Percentiles rank a stretch among this genome's conserved stretches.
Conservation (phyloP, 306 rosid genomes). For the Abrus pulchellus region DNA sequence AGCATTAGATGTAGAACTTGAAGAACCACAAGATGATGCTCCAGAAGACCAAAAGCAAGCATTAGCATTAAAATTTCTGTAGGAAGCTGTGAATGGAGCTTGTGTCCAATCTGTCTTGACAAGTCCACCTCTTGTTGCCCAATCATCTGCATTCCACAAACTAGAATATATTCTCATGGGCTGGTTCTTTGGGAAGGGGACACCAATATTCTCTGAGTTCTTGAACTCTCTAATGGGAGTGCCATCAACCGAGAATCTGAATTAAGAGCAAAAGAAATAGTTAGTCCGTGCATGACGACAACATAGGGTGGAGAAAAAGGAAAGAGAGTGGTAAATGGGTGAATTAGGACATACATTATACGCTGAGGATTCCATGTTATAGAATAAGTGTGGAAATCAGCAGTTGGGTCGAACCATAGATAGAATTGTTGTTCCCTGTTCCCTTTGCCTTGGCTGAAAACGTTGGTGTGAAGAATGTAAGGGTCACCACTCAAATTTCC, state of each 20-base stretch:
- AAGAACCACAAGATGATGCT: slow-evolving; percentile 60
- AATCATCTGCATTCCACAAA: slow-evolving; percentile 83
- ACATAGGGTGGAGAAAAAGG: neutral
- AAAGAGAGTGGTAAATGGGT: neutral
- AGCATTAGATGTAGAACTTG: slow-evolving; percentile 41
- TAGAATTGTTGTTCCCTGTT: slow-evolving; percentile 80
- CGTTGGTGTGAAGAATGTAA: slow-evolving; percentile 74
- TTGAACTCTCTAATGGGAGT: slow-evolving; percentile 83
- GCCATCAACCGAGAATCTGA: slow-evolving; percentile 78
- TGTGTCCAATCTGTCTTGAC: slow-evolving; percentile 76
- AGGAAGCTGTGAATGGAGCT: slow-evolving; percentile 81
- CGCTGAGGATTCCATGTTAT: slow-evolving; percentile 72
- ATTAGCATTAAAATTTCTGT: slow-evolving; percentile 66
- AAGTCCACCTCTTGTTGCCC: slow-evolving; percentile 89
- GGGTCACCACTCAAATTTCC: slow-evolving; percentile 83
- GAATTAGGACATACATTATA: slow-evolving; percentile 56
- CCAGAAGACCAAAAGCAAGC: slow-evolving; percentile 68
- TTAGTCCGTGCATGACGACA: neutral
- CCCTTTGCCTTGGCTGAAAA: slow-evolving; percentile 78
- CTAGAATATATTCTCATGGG: slow-evolving; percentile 77
- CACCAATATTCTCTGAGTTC: slow-evolving; percentile 66
- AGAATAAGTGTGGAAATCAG: slow-evolving; percentile 77
- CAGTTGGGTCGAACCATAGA: slow-evolving; percentile 85
- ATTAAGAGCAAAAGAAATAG: neutral
- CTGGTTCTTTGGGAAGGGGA: slow-evolving; percentile 74